phyloP scores from a whole-genome alignment of 768 basidiomycete genomes.

The Suillus spraguei region DNA sequence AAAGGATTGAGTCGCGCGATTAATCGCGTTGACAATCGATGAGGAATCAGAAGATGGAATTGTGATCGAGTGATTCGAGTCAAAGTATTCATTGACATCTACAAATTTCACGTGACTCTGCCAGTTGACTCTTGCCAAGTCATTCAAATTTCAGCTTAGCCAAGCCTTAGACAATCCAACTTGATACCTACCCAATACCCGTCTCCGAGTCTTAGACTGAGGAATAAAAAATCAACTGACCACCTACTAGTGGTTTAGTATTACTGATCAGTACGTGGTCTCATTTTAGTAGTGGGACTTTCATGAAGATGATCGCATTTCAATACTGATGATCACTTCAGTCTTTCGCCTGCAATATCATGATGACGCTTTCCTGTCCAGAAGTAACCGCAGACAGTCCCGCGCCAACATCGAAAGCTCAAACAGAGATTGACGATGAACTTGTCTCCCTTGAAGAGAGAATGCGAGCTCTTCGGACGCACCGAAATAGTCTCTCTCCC shows the following conservation, averaged over 20 bases:
- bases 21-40: slow-evolving; percentile 22
- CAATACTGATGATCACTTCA: not conserved
- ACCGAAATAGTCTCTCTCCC: slow-evolving; percentile 12
- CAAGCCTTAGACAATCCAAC: not conserved
- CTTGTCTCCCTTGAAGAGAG: slow-evolving; percentile 3
- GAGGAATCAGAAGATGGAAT: slow-evolving; percentile 20
- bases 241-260: not conserved
- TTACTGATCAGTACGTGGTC: not conserved
- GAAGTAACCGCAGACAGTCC: not conserved
- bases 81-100: slow-evolving; percentile 20
- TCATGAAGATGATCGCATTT: not conserved
- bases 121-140: no score
- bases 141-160: no score
- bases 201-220: not conserved
- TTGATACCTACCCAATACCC: not conserved
- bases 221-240: not conserved
- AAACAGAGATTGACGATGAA: slow-evolving; percentile 11
- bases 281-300: not conserved
- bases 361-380: not conserved
- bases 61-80: slow-evolving; percentile 16
- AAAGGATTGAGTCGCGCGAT: slow-evolving; percentile 11
- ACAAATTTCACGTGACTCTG: slow-evolving; percentile 32
- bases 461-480: slow-evolving; percentile 8
- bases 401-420: not conserved
- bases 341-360: not conserved